Conservation (phyloP, 345 rosid genomes). For the Populus pruinosa region DNA sequence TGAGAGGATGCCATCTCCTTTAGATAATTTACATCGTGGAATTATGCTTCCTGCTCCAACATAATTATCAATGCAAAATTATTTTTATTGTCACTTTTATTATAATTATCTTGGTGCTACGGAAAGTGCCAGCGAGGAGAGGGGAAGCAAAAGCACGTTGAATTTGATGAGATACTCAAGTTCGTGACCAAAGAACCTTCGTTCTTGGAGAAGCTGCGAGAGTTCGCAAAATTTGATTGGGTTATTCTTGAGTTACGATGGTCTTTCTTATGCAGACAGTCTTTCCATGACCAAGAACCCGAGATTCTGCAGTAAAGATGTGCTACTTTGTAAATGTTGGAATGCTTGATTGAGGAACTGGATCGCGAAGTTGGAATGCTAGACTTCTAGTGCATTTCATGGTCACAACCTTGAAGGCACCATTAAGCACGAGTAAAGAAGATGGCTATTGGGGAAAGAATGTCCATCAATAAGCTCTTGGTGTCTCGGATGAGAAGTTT, state of each 20-base stretch:
- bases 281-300: slow-evolving; percentile 73
- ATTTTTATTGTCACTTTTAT: too few species aligned
- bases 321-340: slow-evolving; percentile 61
- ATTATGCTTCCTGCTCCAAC: too few species aligned
- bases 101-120: too few species aligned
- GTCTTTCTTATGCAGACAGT: slow-evolving; percentile 52
- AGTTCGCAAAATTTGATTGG: slow-evolving; percentile 70
- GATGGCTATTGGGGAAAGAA: slow-evolving; percentile 35
- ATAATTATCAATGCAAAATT: too few species aligned
- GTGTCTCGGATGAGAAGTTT: slow-evolving; percentile 38
- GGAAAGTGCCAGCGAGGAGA: too few species aligned
- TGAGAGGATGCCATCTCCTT: too few species aligned
- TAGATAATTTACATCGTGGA: too few species aligned
- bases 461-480: background rate
- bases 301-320: slow-evolving; percentile 60
- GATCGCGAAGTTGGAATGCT: slow-evolving; percentile 65
- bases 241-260: slow-evolving; percentile 46
- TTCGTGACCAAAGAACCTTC: too few species aligned
- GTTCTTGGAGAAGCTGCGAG: slow-evolving; percentile 36
- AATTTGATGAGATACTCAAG: too few species aligned
- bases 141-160: too few species aligned
- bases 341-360: slow-evolving; percentile 66
- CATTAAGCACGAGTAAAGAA: slow-evolving; percentile 65
- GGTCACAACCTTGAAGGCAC: slow-evolving; percentile 75
- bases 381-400: slow-evolving; percentile 65